Evolutionary conservation across 495 filamentous ascomycete species (phyloP), one percentile per base, ranked within the genome.

Genomic region (Neurospora sp.): DNA sequence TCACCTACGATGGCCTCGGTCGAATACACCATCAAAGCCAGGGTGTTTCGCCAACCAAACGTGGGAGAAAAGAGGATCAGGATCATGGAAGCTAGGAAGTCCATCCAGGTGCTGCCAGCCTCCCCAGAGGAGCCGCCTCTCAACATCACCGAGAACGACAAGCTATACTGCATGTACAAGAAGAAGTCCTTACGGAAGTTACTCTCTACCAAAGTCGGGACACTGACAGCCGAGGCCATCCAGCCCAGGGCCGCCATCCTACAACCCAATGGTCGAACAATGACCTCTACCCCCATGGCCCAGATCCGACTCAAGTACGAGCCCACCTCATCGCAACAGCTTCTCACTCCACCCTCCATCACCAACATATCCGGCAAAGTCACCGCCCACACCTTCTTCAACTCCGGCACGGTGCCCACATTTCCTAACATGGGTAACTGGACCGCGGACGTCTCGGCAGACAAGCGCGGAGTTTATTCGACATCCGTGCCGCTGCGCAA

Each of bases 1-100:
- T 81, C 93, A 1, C 95, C 96, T 2, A 84, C 90, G 10, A 97
- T 97, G 96, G 84, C 87, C 35, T 88, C 85, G 40, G 87, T 99
- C 62, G 82, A 88, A 35, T 99, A 99, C 80, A 81, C 81, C 14
- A 84, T 99, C 77, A 90, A 89, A 73, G 92, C 86, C 4, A 85
- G 84, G 40, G 82, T 88, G 54, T 79, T 86, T 44, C 84, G 77
- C 72, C 82, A 82, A 70, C 76, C 81, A n/a, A 76, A 71, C 2
- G 4, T 70, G 6, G 77, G 75, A 70, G 72, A 70, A 20, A 74
- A 72, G 70, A 73, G 16, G 46, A 73, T 77, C 44, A 84, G 83
- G 77, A 73, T 87, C 39, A 86, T 84, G 76, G 82, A 87, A 71
- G 77, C 78, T 1, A 75, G 81, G 0, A 89, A 90, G 73, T 90